phyloP scores from a whole-genome alignment of 148 eudicot genomes.

The Linanthus parryae region DNA sequence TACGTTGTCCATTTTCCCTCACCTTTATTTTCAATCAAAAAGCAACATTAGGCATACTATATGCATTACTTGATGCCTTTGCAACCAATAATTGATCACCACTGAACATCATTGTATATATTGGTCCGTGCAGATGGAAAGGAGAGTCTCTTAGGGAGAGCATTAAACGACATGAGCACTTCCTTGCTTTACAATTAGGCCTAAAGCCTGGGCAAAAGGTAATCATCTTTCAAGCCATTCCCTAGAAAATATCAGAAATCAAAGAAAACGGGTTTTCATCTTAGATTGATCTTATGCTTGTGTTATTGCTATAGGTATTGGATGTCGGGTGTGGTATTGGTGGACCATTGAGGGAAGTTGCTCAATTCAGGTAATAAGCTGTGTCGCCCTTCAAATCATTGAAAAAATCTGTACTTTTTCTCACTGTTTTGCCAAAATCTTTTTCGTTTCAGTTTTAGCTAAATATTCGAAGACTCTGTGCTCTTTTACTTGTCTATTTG shows the following conservation, averaged over 20 bases:
- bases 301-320: constrained; percentile 54
- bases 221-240: not conserved
- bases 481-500: too few species aligned
- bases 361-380: constrained; percentile 63
- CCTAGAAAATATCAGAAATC: not conserved
- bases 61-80: not conserved
- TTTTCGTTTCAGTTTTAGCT: too few species aligned
- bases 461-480: too few species aligned
- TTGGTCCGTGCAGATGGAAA: constrained; percentile 55
- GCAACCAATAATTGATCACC: not conserved
- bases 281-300: constrained; percentile 5
- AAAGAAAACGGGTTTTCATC: not conserved
- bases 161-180: constrained; percentile 95
- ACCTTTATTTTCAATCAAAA: not conserved
- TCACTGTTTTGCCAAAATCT: too few species aligned
- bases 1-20: not conserved
- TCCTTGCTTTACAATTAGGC: constrained; percentile 88
- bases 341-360: constrained; percentile 84
- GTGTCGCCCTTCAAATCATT: too few species aligned
- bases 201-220: constrained; percentile 91
- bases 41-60: not conserved
- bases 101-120: not conserved
- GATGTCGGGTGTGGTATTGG: constrained; percentile 98
- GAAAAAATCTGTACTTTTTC: too few species aligned
- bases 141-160: constrained; percentile 96